A percentile compares a stretch with the other conserved stretches of the same genome.
Conservation (phyloP, 2,329 filamentous ascomycete genomes). For the Colletotrichum sp. region DNA sequence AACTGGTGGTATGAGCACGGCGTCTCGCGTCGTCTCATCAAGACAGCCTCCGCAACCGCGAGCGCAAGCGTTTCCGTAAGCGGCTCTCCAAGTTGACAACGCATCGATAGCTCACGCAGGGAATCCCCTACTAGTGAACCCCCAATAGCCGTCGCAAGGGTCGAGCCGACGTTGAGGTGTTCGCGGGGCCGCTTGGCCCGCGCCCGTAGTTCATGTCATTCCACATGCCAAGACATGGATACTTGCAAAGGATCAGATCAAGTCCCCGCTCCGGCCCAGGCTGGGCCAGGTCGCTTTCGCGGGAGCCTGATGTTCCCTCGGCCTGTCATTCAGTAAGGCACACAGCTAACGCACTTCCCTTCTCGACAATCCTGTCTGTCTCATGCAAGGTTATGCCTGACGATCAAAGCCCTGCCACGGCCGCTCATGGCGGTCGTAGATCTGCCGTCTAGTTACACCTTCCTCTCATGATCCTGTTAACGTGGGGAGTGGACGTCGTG, state of each 20-base stretch:
- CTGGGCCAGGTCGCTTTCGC: background rate
- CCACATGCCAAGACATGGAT: background rate
- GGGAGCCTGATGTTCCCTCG: background rate
- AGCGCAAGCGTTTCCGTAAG: constrained; percentile 35
- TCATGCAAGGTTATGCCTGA: background rate
- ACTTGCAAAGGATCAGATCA: background rate
- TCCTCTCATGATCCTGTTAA: background rate
- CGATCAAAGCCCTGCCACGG: background rate
- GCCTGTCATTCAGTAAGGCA: background rate
- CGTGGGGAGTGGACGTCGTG: background rate
- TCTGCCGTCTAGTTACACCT: background rate
- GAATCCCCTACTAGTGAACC: background rate
- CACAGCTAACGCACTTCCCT: background rate
- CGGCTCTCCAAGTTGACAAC: constrained; percentile 30
- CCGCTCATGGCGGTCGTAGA: background rate
- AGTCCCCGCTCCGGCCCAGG: background rate
- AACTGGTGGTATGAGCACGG: background rate
- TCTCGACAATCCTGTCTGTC: background rate
- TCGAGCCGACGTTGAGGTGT: background rate
- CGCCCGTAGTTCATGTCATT: background rate
- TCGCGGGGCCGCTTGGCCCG: background rate
- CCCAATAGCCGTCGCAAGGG: background rate
- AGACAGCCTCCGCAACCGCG: background rate
- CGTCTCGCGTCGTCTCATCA: background rate
- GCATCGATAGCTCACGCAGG: constrained; percentile 23